These are phyloP conservation scores for Homolaphlyctis polyrhiza DNA, from an alignment of 371 early-diverging fungal species.

Conservation along the genomic window DNA sequence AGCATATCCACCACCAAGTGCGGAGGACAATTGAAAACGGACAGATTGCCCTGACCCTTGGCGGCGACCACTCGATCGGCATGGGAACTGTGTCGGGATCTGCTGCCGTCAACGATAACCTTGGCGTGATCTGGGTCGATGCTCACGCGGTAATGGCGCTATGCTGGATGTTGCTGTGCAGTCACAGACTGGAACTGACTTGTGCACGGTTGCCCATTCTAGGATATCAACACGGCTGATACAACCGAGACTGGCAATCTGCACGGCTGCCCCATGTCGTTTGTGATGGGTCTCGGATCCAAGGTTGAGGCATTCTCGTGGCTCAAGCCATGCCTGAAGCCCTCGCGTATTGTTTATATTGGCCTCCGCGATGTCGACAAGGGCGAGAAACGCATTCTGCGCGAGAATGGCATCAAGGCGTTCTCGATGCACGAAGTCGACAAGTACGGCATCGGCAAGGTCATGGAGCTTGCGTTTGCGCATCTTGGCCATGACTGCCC, in stretches of 20 bases:
- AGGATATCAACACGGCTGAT: constrained; percentile 95
- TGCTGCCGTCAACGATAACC: constrained; percentile 69
- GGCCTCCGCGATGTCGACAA: constrained; percentile 93
- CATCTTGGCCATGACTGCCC: constrained; percentile 78
- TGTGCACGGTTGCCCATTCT: background rate
- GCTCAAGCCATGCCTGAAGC: constrained; percentile 73
- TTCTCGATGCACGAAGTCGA: constrained; percentile 97
- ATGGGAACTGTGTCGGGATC: constrained; percentile 87
- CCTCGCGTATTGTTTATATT: constrained; percentile 86
- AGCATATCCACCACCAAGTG: constrained; percentile 64
- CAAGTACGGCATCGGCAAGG: constrained; percentile 86
- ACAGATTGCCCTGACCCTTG: constrained; percentile 83
- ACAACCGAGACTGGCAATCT: constrained; percentile 88
- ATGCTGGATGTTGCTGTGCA: background rate
- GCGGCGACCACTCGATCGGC: constrained; percentile 94
- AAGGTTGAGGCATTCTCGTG: constrained; percentile 70
- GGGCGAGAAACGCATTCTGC: constrained; percentile 76
- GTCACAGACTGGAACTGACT: constrained; percentile 5
- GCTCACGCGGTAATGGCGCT: constrained; percentile 81
- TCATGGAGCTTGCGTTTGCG: constrained; percentile 92
- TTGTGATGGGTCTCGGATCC: constrained; percentile 77
- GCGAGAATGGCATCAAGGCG: constrained; percentile 77
- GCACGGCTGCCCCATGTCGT: constrained; percentile 93
- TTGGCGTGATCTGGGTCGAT: constrained; percentile 95
- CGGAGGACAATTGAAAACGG: constrained; percentile 56